A percentile compares a stretch with the other conserved stretches of the same genome.
phyloP scores from a whole-genome alignment of 768 basidiomycete genomes.

The Podaxis sp. region DNA sequence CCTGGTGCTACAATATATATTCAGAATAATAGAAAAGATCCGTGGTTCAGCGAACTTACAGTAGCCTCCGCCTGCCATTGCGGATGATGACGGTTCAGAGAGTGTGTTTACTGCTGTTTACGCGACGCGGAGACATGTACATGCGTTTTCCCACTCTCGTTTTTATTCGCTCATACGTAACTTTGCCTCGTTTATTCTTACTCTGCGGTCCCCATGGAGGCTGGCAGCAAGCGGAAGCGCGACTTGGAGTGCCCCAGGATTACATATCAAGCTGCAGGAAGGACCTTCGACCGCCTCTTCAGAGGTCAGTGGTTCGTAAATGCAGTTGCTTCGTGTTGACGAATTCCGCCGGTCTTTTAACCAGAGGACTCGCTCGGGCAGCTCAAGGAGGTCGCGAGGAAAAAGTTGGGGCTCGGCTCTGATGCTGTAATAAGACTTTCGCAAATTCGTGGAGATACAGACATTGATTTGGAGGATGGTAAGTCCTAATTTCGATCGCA shows the following conservation, averaged over 20 bases:
- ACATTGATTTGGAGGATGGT: slow-evolving; percentile 81
- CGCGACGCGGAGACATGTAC: slow-evolving; percentile 21
- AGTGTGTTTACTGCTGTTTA: slow-evolving; percentile 37
- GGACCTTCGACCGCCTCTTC: slow-evolving; percentile 54
- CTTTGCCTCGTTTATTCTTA: slow-evolving; percentile 11
- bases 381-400: slow-evolving; percentile 55
- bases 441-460: slow-evolving; percentile 54
- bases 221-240: slow-evolving; percentile 43
- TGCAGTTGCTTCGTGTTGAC: neutral
- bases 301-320: slow-evolving; percentile 36
- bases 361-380: slow-evolving; percentile 63
- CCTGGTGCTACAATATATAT: slow-evolving; percentile 52
- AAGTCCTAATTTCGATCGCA: slow-evolving; percentile 19
- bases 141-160: slow-evolving; percentile 8
- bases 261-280: slow-evolving; percentile 40
- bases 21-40: neutral
- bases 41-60: slow-evolving; percentile 24
- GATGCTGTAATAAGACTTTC: slow-evolving; percentile 36
- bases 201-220: slow-evolving; percentile 30
- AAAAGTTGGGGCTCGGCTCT: slow-evolving; percentile 54
- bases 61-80: slow-evolving; percentile 42
- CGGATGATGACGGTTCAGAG: slow-evolving; percentile 21
- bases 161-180: slow-evolving; percentile 12
- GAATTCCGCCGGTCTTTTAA: neutral
- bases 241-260: slow-evolving; percentile 40